These are phyloP conservation scores for Didymella pinodella DNA, from an alignment of 2,329 filamentous ascomycete genomes.

Conservation along the genomic window DNA sequence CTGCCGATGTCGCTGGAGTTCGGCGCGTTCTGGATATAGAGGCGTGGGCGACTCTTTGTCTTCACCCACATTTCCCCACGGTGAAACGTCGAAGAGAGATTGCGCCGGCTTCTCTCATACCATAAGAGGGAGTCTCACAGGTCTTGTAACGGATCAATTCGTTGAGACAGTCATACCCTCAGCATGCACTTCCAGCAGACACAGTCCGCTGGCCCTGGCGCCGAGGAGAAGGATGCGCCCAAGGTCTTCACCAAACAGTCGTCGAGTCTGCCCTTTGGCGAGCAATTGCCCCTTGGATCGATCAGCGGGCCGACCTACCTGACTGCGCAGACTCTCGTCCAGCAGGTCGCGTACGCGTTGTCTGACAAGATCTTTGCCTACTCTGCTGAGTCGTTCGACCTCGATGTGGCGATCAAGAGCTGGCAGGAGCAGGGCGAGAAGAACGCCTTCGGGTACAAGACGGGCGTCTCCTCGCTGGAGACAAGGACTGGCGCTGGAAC, in stretches of 20 bases:
- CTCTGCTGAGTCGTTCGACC: slow-evolving; percentile 90
- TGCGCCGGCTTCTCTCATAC: slow-evolving; percentile 21
- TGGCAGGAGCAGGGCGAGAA: slow-evolving; percentile 75
- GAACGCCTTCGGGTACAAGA: slow-evolving; percentile 84
- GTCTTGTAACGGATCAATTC: slow-evolving; percentile 16
- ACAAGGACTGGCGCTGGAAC: slow-evolving; percentile 88
- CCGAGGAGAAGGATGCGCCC: slow-evolving; percentile 37
- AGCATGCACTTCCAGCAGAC: slow-evolving; percentile 51
- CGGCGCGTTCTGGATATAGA: slow-evolving; percentile 28
- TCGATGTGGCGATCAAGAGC: slow-evolving; percentile 80
- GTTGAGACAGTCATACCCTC: slow-evolving; percentile 24
- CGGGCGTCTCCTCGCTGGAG: slow-evolving; percentile 80
- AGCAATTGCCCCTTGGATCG: slow-evolving; percentile 59
- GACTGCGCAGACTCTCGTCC: slow-evolving; percentile 90
- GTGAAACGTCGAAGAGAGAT: slow-evolving; percentile 27
- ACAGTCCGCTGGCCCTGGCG: slow-evolving; percentile 49
- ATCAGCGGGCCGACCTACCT: slow-evolving; percentile 91
- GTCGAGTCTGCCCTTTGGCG: slow-evolving; percentile 61
- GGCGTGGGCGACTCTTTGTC: slow-evolving; percentile 24
- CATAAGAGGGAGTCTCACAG: slow-evolving; percentile 21
- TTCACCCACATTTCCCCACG: slow-evolving; percentile 26
- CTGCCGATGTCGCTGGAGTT: slow-evolving; percentile 41
- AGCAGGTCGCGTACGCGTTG: slow-evolving; percentile 93
- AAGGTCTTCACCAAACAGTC: slow-evolving; percentile 55
- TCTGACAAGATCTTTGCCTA: slow-evolving; percentile 98